Base-by-base conservation (phyloP, 2,329 filamentous ascomycete genomes). In the Seiridium cupressi region DNA sequence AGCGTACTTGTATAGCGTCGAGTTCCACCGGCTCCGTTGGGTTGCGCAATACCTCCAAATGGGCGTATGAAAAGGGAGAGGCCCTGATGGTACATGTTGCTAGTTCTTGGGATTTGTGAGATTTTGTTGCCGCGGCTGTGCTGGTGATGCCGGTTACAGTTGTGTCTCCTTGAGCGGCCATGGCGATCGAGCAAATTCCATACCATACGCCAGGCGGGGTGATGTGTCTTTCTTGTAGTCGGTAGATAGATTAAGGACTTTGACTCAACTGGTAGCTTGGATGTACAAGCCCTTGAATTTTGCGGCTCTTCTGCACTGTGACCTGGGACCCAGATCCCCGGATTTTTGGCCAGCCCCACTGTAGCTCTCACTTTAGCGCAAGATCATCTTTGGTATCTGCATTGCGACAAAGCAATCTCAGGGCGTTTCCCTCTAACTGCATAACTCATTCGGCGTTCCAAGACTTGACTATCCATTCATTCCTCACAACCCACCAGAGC, bases 1-100 rank as follows among this genome's bases (percentile, higher is more conserved):
- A 78, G 40, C 84, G 85, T 18, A 84, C 79, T 44, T 87, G 87
- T 3, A 92, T 75, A 3, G 80, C 76, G 72, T 93, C 89, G 5
- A 91, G 75, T 1, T 64, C 49, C 3, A 58, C 55, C 11, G 59
- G 36, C 31, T 58, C 44, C 11, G 51, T 18, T 68, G 64, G 11
- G 64, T 60, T 36, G 72, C 67, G 49, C 61, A 77, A 68, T 34
- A 86, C 74, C 64, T 83, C 74, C 0, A 89, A 75, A 61, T 85
- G 83, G 36, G 77, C 79, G 71, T 88, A 89, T 51, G 85, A 79
- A 70, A 81, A 86, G 4, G 78, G 74, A 2, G 85, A 81, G 32
- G 73, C 64, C 63, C 76, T 80, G 68, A 87, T 76, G 46, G 82
- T 85, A 66, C 76, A 77, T 47, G 78, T 79, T 63, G 78, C 78